Conservation (phyloP, 192 early-diverging fungal genomes). For the Tieghemiomyces parasiticus region DNA sequence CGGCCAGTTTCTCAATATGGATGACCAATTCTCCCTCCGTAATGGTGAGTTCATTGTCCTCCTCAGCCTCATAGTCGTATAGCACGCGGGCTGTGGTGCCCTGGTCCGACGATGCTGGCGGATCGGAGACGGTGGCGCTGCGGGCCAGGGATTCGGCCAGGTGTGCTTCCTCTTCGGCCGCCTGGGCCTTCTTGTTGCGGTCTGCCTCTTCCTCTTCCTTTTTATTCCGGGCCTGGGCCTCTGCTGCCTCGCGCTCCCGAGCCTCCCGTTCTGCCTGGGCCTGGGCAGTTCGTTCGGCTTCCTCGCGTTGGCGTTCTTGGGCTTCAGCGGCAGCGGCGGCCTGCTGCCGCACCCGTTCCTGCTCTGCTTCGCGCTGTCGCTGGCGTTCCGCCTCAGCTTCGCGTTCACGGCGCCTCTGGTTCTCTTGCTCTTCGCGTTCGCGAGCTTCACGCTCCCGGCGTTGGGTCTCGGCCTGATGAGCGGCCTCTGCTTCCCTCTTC, state of each 20-base stretch:
- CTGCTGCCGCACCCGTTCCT: too few relatives aligned
- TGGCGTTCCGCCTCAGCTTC: constrained; percentile 16
- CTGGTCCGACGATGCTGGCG: too few relatives aligned
- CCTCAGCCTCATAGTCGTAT: constrained; percentile 61
- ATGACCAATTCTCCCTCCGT: constrained; percentile 68
- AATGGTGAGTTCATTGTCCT: constrained; percentile 74
- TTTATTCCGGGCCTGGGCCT: constrained; percentile 11
- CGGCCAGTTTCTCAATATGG: constrained; percentile 65
- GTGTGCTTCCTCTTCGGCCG: constrained; percentile 23
- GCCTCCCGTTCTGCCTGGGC: constrained; percentile 24
- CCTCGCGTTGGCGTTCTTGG: constrained; percentile 9
- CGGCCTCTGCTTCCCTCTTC: constrained; percentile 14
- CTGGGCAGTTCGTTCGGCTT: constrained; percentile 13
- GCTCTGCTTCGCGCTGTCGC: constrained; percentile 13
- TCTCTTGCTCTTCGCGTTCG: constrained; percentile 16
- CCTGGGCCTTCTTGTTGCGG: constrained; percentile 14
- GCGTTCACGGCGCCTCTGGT: constrained; percentile 14
- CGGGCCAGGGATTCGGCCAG: neutral
- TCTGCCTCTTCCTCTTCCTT: constrained; percentile 14
- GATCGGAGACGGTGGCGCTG: too few relatives aligned
- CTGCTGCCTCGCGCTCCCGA: constrained; percentile 11
- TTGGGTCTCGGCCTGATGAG: constrained; percentile 13
- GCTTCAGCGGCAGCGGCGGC: constrained; percentile 8
- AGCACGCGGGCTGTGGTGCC: constrained; percentile 47
- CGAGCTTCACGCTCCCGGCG: constrained; percentile 12